Evolutionary conservation across 805 yeast genomes (phyloP).

Genomic region (Debaryomyces maramus): DNA sequence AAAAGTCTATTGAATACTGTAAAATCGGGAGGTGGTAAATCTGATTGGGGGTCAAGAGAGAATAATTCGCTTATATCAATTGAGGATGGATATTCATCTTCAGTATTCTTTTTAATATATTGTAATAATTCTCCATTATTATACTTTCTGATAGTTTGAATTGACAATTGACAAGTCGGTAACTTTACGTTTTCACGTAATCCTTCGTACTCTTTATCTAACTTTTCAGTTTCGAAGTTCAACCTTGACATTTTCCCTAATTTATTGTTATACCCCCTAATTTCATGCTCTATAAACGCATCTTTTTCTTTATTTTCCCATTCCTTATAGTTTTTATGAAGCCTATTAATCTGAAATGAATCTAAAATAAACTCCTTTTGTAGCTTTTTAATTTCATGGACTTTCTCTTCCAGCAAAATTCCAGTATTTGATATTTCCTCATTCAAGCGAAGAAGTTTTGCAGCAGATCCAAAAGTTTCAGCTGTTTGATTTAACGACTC

Average conservation of each 20-base stretch:
- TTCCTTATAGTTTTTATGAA: constrained; percentile 29
- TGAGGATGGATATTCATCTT: constrained; percentile 12
- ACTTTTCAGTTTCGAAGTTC: constrained; percentile 22
- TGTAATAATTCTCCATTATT: constrained; percentile 21
- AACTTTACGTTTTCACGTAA: constrained; percentile 21
- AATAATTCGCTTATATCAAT: constrained; percentile 23
- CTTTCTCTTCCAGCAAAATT: constrained; percentile 4
- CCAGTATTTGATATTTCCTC: constrained; percentile 5
- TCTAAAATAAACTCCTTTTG: constrained; percentile 29
- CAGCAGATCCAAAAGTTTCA: constrained; percentile 15
- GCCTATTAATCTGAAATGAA: constrained; percentile 33
- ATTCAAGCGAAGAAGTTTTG: constrained; percentile 9
- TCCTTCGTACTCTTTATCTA: constrained; percentile 24
- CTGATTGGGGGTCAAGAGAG: constrained; percentile 24
- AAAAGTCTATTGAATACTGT: constrained; percentile 29
- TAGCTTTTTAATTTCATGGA: constrained; percentile 7
- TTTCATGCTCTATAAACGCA: constrained; percentile 22
- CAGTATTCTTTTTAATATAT: constrained; percentile 12
- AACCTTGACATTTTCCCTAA: constrained; percentile 29
- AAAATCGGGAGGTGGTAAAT: constrained; percentile 28
- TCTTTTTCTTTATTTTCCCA: constrained; percentile 23
- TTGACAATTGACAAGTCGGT: constrained; percentile 29
- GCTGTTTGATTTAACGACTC: constrained; percentile 6
- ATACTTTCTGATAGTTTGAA: constrained; percentile 26
- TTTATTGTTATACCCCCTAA: constrained; percentile 29